phyloP scores from a whole-genome alignment of 2,329 filamentous ascomycete genomes.

The Stylonectria norvegica region DNA sequence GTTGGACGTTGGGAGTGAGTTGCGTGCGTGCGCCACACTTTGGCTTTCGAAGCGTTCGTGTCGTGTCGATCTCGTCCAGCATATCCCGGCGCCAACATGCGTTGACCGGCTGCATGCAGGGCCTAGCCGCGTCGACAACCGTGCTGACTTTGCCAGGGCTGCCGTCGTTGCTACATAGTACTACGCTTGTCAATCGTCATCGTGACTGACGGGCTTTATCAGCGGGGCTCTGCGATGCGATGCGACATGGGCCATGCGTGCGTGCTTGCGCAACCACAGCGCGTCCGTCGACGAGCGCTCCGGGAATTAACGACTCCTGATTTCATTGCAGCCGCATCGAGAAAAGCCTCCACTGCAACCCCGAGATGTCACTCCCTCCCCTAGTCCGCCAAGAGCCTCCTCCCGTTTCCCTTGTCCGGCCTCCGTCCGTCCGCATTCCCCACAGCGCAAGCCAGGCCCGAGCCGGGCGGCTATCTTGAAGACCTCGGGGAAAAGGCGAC shows the following conservation, averaged over 20 bases:
- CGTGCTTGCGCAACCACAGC: too few species aligned
- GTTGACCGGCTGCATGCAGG: constrained; percentile 27
- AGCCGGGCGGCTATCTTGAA: constrained; percentile 18
- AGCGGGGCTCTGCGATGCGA: constrained; percentile 1
- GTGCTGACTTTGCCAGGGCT: neutral
- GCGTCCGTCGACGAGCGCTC: constrained; percentile 16
- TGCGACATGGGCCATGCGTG: too few species aligned
- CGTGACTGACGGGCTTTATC: neutral
- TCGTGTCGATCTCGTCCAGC: constrained; percentile 19
- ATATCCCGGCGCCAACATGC: constrained; percentile 11
- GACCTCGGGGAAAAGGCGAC: constrained; percentile 67
- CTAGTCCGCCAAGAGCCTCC: too few species aligned
- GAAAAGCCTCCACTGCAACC: too few species aligned
- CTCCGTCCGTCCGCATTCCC: constrained; percentile 16
- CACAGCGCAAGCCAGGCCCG: constrained; percentile 12
- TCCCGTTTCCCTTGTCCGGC: constrained; percentile 5
- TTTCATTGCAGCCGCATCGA: too few species aligned
- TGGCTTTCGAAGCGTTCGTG: constrained; percentile 14
- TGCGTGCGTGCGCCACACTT: constrained; percentile 10
- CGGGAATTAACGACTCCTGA: constrained; percentile 4
- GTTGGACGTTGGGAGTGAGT: too few species aligned
- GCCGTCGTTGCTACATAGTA: neutral
- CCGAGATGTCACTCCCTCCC: too few species aligned
- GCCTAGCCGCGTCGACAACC: constrained; percentile 5
- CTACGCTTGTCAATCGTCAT: neutral